Evolutionary conservation across 768 basidiomycete species (phyloP).

Genomic region (Pleurotus giganteus): DNA sequence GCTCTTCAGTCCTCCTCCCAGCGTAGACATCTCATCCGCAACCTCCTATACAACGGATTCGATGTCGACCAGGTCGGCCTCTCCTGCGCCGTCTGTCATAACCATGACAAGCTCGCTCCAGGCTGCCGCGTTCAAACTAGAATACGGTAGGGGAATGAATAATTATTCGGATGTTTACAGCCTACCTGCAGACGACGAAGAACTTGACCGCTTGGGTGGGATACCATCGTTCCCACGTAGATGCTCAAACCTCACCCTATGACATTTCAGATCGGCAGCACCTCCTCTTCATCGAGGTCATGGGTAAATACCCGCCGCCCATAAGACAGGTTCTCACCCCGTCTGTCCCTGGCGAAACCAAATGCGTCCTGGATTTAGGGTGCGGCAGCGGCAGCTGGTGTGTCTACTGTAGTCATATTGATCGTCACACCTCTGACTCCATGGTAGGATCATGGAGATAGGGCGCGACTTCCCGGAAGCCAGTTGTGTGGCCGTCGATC

Average conservation of each 20-base stretch:
- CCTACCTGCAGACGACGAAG: slow-evolving; percentile 78
- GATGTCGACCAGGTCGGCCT: slow-evolving; percentile 62
- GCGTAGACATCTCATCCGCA: slow-evolving; percentile 40
- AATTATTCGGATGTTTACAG: slow-evolving; percentile 79
- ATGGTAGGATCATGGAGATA: slow-evolving; percentile 68
- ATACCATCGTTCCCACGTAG: not conserved
- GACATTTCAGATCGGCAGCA: slow-evolving; percentile 61
- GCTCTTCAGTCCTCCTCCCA: slow-evolving; percentile 34
- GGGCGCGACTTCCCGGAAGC: slow-evolving; percentile 72
- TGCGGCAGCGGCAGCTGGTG: slow-evolving; percentile 81
- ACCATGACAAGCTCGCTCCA: slow-evolving; percentile 66
- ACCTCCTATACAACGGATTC: slow-evolving; percentile 60
- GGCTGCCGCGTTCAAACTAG: slow-evolving; percentile 56
- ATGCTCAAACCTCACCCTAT: slow-evolving; percentile 5
- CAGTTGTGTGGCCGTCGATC: slow-evolving; percentile 70
- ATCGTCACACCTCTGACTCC: slow-evolving; percentile 9
- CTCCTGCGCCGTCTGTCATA: slow-evolving; percentile 67
- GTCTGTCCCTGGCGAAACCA: slow-evolving; percentile 53
- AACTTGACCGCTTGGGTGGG: slow-evolving; percentile 66
- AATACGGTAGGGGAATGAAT: slow-evolving; percentile 70
- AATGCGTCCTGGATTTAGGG: slow-evolving; percentile 70
- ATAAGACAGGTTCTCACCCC: slow-evolving; percentile 59
- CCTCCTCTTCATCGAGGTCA: slow-evolving; percentile 55
- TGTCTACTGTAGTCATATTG: slow-evolving; percentile 15
- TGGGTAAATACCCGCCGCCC: slow-evolving; percentile 67